Evolutionary conservation across 2,329 filamentous ascomycete genomes (phyloP).

Genomic region (Diaporthe sp.): DNA sequence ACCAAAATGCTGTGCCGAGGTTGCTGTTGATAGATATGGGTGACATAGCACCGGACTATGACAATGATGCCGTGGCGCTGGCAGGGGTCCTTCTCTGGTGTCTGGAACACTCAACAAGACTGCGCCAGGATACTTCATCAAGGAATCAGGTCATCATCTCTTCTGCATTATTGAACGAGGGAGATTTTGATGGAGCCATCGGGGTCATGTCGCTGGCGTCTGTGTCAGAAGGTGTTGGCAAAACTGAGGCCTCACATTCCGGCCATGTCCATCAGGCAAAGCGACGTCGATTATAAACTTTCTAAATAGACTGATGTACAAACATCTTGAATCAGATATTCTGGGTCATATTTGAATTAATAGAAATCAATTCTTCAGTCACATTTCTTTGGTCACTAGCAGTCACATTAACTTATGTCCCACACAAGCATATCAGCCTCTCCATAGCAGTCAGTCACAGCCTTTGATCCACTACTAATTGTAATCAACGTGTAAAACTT

Average conservation of each 20-base stretch:
- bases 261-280: neutral
- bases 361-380: too few species aligned
- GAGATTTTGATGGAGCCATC: neutral
- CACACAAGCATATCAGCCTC: too few species aligned
- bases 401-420: too few species aligned
- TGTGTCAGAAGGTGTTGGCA: neutral
- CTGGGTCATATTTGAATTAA: too few species aligned
- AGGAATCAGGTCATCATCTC: neutral
- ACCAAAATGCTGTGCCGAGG: too few species aligned
- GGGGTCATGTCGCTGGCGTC: neutral
- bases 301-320: too few species aligned
- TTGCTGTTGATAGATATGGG: conserved; percentile 10
- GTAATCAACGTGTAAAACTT: too few species aligned
- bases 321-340: too few species aligned
- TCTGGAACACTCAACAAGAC: neutral
- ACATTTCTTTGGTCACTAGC: too few species aligned
- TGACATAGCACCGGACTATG: neutral
- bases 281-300: neutral
- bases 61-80: neutral
- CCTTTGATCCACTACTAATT: too few species aligned
- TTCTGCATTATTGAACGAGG: neutral
- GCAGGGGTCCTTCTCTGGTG: conserved; percentile 6
- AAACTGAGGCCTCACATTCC: neutral
- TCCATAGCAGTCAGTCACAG: too few species aligned
- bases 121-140: neutral